Conservation (phyloP, 345 rosid genomes). For the Diplotaxis tenuifolia region DNA sequence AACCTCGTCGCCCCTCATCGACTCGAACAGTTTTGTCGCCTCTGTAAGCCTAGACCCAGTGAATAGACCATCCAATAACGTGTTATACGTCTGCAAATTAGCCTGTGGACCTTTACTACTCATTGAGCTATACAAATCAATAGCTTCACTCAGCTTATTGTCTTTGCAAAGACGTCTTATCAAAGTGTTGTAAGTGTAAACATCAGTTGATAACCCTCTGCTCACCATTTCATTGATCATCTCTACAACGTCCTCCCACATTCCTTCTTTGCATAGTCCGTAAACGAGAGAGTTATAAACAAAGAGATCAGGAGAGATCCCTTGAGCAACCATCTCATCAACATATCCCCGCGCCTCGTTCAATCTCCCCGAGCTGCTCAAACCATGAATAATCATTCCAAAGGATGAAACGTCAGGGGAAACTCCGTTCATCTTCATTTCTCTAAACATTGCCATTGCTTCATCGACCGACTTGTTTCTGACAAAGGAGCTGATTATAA, state of each 20-base stretch:
- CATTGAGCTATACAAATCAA: background rate
- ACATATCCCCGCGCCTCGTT: background rate
- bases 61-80: background rate
- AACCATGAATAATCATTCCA: background rate
- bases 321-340: background rate
- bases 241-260: constrained; percentile 7
- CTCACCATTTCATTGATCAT: constrained; percentile 5
- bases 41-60: background rate
- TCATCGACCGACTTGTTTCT: background rate
- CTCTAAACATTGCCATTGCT: background rate
- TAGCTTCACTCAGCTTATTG: background rate
- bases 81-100: background rate
- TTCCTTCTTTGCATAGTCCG: background rate
- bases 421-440: background rate
- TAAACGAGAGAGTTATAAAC: background rate
- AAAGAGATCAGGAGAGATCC: background rate
- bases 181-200: constrained; percentile 9
- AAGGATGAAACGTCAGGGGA: background rate
- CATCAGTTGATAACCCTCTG: background rate
- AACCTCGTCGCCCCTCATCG: background rate
- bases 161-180: constrained; percentile 4
- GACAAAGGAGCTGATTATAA: background rate
- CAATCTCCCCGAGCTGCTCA: background rate
- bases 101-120: background rate
- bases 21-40: background rate